phyloP scores from a whole-genome alignment of 371 early-diverging fungal genomes.

The Lichtheimia corymbifera region DNA sequence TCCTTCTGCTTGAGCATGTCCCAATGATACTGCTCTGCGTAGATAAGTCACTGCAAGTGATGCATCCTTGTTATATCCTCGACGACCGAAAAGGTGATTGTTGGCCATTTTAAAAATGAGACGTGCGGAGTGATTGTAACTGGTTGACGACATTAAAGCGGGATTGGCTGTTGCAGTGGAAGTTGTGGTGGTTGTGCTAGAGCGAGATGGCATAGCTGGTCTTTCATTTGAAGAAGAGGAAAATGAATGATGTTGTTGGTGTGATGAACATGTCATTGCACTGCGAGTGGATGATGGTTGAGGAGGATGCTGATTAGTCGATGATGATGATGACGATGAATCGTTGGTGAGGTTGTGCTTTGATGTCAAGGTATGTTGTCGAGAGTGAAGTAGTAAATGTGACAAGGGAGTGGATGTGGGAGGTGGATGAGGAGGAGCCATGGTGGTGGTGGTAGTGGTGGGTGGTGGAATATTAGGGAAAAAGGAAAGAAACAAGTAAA shows the following conservation, averaged over 20 bases:
- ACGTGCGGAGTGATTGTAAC: conserved; percentile 9
- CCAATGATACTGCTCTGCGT: conserved; percentile 36
- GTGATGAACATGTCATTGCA: conserved; percentile 5
- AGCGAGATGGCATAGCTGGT: conserved; percentile 10
- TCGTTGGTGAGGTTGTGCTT: conserved; percentile 13
- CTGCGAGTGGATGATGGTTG: conserved; percentile 10
- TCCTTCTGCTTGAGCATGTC: conserved; percentile 51
- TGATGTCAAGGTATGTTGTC: conserved; percentile 16
- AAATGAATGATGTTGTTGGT: not conserved
- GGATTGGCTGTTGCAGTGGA: not conserved
- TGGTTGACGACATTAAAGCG: not conserved
- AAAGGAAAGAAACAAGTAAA: conserved; percentile 7
- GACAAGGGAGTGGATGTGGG: conserved; percentile 17
- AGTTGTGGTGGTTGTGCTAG: not conserved
- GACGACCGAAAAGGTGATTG: conserved; percentile 59
- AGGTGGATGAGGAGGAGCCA: conserved; percentile 14
- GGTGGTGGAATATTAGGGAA: not conserved
- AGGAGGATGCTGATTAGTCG: conserved; percentile 12
- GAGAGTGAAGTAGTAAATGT: conserved; percentile 21
- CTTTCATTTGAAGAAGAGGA: not conserved
- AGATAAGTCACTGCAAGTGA: conserved; percentile 45
- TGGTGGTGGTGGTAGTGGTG: not conserved
- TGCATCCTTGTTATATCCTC: conserved; percentile 40
- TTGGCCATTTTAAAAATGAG: conserved; percentile 47
- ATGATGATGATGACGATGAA: conserved; percentile 4